These are phyloP conservation scores for Yarrowia osloensis DNA, from an alignment of 805 yeast species.

Conservation along the genomic window DNA sequence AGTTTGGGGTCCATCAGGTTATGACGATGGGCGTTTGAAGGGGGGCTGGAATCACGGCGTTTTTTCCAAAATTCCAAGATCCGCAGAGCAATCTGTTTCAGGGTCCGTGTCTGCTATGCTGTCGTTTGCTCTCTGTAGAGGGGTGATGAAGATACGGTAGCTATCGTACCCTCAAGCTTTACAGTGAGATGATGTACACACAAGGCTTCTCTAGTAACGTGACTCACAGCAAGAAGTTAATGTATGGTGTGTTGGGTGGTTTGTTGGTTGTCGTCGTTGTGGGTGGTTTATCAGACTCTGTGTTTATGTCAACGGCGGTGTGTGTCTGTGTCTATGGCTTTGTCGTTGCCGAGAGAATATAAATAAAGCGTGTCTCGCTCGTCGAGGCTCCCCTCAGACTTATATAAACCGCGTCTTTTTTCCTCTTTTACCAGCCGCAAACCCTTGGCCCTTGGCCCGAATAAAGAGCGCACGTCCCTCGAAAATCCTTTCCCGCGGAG, in stretches of 20 bases:
- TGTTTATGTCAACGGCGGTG: neutral
- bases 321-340: neutral
- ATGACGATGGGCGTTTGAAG: neutral
- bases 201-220: conserved; percentile 5
- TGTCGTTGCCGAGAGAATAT: too few species aligned
- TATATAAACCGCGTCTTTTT: neutral
- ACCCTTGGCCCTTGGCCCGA: conserved; percentile 21
- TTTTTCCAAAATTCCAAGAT: too few species aligned
- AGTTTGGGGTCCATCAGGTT: conserved; percentile 82
- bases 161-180: too few species aligned
- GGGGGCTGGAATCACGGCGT: neutral
- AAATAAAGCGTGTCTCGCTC: too few species aligned
- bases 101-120: too few species aligned
- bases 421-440: conserved; percentile 15
- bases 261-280: too few species aligned
- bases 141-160: too few species aligned
- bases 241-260: neutral
- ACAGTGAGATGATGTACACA: neutral
- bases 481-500: conserved; percentile 30
- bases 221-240: conserved; percentile 30
- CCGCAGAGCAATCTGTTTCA: too few species aligned
- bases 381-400: neutral
- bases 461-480: conserved; percentile 8
- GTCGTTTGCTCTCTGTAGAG: too few species aligned
- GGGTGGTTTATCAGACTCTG: neutral